A percentile compares a stretch with the other conserved stretches of the same genome.
phyloP scores from a whole-genome alignment of 129 eudicot genomes.

The Ambrosia trifida region DNA sequence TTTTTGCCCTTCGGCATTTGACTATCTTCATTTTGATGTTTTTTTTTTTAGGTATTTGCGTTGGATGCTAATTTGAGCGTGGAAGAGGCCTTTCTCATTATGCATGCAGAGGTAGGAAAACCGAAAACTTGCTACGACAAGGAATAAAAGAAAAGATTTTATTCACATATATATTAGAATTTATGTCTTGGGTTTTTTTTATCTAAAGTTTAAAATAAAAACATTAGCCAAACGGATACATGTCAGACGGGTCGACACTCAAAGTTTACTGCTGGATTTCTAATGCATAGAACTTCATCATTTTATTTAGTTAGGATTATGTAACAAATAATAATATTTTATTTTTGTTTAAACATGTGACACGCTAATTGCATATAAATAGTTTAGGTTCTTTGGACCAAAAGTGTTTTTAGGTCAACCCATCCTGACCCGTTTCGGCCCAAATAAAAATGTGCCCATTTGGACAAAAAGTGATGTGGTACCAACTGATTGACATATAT shows the following conservation, averaged over 20 bases:
- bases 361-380: too few relatives aligned
- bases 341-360: not conserved
- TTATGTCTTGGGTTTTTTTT: not conserved
- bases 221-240: not conserved
- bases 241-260: not conserved
- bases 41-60: conserved; percentile 38
- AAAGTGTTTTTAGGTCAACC: not conserved
- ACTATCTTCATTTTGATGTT: conserved; percentile 12
- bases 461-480: too few relatives aligned
- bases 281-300: not conserved
- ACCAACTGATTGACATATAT: not conserved
- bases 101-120: conserved; percentile 49
- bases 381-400: too few relatives aligned
- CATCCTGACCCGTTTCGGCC: not conserved
- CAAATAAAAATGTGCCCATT: too few relatives aligned
- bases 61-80: conserved; percentile 53
- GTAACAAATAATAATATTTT: not conserved
- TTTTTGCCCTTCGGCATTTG: conserved; percentile 12
- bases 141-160: not conserved
- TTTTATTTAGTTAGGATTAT: not conserved
- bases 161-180: conserved; percentile 16
- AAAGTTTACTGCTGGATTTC: not conserved
- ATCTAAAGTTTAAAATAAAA: too few relatives aligned
- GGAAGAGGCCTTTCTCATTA: conserved; percentile 52
- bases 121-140: not conserved